Conservation (phyloP, 73 alveolate genomes). For the Paramecium biaurelia region DNA sequence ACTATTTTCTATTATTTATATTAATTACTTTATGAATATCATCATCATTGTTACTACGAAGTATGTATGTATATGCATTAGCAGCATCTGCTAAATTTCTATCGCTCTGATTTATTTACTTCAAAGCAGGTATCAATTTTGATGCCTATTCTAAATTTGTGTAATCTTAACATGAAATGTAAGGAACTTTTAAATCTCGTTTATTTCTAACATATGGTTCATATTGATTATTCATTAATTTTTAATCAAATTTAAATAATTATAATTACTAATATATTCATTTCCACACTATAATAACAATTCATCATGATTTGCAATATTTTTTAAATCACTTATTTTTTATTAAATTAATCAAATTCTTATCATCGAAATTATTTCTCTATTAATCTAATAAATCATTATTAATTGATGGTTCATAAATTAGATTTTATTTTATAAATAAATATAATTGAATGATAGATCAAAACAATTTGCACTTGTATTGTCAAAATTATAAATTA, state of each 20-base stretch:
- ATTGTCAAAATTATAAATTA: too few relatives aligned
- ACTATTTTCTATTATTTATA: neutral
- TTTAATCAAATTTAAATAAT: neutral
- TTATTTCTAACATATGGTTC: conserved; percentile 54
- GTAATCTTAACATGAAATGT: conserved; percentile 30
- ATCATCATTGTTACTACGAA: conserved; percentile 63
- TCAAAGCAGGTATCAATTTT: conserved; percentile 36
- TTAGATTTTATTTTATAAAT: neutral
- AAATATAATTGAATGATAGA: too few relatives aligned
- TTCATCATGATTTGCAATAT: neutral
- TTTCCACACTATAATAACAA: neutral
- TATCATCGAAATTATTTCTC: neutral
- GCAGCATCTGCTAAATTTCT: conserved; percentile 42
- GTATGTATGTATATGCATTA: conserved; percentile 42
- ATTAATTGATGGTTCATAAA: neutral
- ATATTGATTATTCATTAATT: conserved; percentile 22
- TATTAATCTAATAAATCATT: neutral
- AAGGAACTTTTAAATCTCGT: conserved; percentile 45
- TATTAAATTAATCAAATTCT: neutral
- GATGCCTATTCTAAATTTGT: conserved; percentile 4
- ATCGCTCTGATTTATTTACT: neutral
- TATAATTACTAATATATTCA: neutral
- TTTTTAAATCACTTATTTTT: neutral
- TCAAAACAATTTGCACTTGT: too few relatives aligned
- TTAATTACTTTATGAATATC: conserved; percentile 53